Base-by-base conservation (phyloP, 805 yeast genomes). In the Wickerhamomyces chambardii region DNA sequence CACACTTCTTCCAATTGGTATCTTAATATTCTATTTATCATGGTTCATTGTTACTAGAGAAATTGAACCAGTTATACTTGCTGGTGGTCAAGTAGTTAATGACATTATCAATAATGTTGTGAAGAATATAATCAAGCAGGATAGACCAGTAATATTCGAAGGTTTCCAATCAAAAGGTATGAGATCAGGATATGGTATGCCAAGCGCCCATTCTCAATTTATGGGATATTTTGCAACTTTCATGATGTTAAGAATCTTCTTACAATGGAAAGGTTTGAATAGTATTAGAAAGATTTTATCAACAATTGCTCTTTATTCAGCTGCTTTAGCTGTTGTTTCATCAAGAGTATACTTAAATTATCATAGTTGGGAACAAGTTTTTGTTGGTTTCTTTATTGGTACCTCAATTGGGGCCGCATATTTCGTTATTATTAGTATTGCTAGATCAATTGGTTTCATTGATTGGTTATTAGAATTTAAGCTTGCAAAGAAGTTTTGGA, bases 191-290 rank as follows among this genome's bases (percentile, higher is more conserved):
- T 87, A 80, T 54, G 98, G 98, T 0, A 90, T 90, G 97, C 98
- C 98, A 1, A 78, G 89, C 35, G 96, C 98, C 1, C 98, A 90
- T 58, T 77, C 95, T 0, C 98, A 90, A 59, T 92, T 89, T 56
- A 83, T 90, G 87, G 94, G 95, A 2, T 92, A 77, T 53, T 77
- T 82, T 43, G 69, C 75, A n/a, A 62, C 70, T 7, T 83, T 78
- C 51, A 61, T 68, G 41, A 46, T 66, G 3, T 64, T 82, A 38
- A 60, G 64, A 34, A 28, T 69, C 38, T 36, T 57, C 55, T 44
- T 54, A 43, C 59, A 68, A 50, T 60, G 75, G 74, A 55, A 60
- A 42, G 51, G 57, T 31, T 44, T 72, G 32, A 38, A 50, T 5
- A 17, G 16, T 3, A 1, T 18, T 0, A 51, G 61, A 31, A 66